A percentile compares a stretch with the other conserved stretches of the same genome.
phyloP scores from a whole-genome alignment of 495 filamentous ascomycete genomes.

The Penicillium goetzii region DNA sequence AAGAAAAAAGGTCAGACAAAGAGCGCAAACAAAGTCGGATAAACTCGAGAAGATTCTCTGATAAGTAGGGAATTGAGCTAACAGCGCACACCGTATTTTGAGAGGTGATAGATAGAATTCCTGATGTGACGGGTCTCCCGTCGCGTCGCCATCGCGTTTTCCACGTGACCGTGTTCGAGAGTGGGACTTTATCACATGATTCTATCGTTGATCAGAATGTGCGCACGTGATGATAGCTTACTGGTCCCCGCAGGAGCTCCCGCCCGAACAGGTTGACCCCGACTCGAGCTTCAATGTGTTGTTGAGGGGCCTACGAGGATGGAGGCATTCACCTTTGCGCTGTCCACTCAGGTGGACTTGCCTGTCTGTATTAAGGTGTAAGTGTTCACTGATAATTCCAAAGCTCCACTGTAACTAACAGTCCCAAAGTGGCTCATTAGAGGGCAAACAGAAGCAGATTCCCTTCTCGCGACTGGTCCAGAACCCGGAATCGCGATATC shows the following conservation, averaged over 20 bases:
- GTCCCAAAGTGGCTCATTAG: constrained; percentile 70
- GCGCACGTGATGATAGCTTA: constrained; percentile 26
- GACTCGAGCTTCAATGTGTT: constrained; percentile 5
- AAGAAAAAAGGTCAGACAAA: constrained; percentile 8
- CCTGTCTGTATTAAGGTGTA: constrained; percentile 86
- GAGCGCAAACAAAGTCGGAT: neutral
- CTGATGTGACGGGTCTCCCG: neutral
- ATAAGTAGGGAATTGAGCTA: neutral
- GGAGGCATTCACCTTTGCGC: constrained; percentile 95
- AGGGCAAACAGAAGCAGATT: constrained; percentile 80
- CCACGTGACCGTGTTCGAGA: neutral
- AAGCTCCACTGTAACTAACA: constrained; percentile 18
- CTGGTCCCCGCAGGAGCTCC: constrained; percentile 22
- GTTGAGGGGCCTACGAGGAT: constrained; percentile 48
- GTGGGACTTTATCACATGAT: neutral
- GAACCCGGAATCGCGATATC: constrained; percentile 76
- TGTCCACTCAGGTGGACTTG: constrained; percentile 76
- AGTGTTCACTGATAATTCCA: constrained; percentile 24
- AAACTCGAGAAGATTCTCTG: neutral
- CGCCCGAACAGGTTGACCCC: neutral
- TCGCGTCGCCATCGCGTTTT: constrained; percentile 10
- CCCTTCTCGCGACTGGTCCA: constrained; percentile 78
- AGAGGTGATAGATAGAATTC: neutral
- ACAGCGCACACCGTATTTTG: constrained; percentile 1
- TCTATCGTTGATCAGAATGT: neutral